Percentiles rank a stretch among this genome's conserved stretches.
Conservation (phyloP, 352 stramenopile species). For the Phytophthora cactorum region DNA sequence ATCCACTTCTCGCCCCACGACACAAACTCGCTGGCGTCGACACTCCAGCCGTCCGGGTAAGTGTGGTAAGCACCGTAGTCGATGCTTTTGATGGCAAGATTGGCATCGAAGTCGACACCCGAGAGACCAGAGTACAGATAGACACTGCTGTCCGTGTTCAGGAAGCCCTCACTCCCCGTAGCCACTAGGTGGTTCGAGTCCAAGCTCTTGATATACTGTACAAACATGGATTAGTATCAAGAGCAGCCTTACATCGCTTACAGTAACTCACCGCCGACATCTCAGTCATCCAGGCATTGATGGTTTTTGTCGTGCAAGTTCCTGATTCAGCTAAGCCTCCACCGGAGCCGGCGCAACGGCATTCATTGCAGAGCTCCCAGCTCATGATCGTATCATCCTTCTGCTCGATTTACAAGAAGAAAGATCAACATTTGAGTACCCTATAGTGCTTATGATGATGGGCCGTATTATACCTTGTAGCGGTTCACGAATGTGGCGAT, state of each 20-base stretch:
- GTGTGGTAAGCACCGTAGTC: constrained; percentile 42
- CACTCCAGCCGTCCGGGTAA: constrained; percentile 39
- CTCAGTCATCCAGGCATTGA: constrained; percentile 33
- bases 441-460: no score
- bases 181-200: constrained; percentile 41
- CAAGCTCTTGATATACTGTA: constrained; percentile 39
- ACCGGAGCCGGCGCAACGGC: constrained; percentile 26
- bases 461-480: constrained; percentile 8
- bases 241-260: no score
- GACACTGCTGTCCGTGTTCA: constrained; percentile 41
- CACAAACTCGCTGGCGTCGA: constrained; percentile 29
- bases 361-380: constrained; percentile 29
- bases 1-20: constrained; percentile 33
- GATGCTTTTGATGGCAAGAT: constrained; percentile 36
- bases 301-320: constrained; percentile 29
- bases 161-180: constrained; percentile 35
- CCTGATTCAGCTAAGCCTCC: constrained; percentile 22
- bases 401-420: neutral
- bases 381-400: constrained; percentile 40
- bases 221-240: neutral
- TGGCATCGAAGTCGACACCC: constrained; percentile 40
- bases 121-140: constrained; percentile 40
- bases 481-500: constrained; percentile 28
- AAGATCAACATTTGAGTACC: no score
- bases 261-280: constrained; percentile 28